Base-by-base conservation (phyloP, 805 yeast genomes). In the Scheffersomyces ergatensis region DNA sequence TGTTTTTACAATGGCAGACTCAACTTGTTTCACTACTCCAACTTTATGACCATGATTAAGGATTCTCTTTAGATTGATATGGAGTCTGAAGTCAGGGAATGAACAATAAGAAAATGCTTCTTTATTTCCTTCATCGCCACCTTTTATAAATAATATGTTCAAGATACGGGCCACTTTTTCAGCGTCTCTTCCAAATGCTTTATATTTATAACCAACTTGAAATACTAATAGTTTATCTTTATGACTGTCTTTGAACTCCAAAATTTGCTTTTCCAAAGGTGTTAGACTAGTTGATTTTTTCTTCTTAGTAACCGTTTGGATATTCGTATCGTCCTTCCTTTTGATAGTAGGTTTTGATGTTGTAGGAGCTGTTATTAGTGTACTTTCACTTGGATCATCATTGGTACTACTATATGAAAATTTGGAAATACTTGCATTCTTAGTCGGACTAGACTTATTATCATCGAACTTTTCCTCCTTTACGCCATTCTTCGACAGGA, bases 191-290 rank as follows among this genome's bases (percentile, higher is more conserved):
- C 95, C 96, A 57, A 79, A 88, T 45, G 90, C 82, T 54, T 86
- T 87, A 64, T 81, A 93, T 60, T 89, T 89, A 65, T 92, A 93
- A 0, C 99, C 99, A 2, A 87, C 95, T 57, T 93, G 93, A 19
- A 92, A 73, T 0, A 93, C 82, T 7, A 93, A 65, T 1, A 93
- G 50, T 38, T 86, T 86, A 49, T 88, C 96, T 38, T 55, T 55
- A 55, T 92, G 65, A 2, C 61, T 52, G 5, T 60, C 49, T 54
- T 89, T 89, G 38, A 93, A 63, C 2, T 80, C 83, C 21, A 81
- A 65, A 44, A 82, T 80, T 60, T 90, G 97, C 45, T 74, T 76
- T 49, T 89, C 97, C 27, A 90, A 61, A 0, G 97, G 97, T 0
- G 96, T 70, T 27, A 67, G 13, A 21, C 9, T 21, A 5, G 18